Evolutionary conservation across 306 rosid genomes (phyloP).

Genomic region (Carpinus fangiana): DNA sequence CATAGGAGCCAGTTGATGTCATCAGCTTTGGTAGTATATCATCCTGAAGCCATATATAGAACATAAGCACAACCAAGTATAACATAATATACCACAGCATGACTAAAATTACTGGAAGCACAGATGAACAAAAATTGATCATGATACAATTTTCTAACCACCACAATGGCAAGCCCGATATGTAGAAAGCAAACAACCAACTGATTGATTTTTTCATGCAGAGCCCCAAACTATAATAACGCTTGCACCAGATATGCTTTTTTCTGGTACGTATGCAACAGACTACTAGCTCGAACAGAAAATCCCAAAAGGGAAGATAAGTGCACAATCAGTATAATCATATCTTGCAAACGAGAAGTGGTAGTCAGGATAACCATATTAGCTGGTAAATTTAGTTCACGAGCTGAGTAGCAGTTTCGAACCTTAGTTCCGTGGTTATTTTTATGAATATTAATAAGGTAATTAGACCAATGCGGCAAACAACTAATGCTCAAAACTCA

Average conservation of each 20-base stretch:
- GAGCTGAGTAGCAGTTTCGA: neutral
- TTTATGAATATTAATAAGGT: neutral
- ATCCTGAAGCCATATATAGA: slow-evolving; percentile 61
- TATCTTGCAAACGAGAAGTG: neutral
- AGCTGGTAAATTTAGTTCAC: neutral
- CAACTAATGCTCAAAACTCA: neutral
- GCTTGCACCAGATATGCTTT: neutral
- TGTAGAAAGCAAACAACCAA: slow-evolving; percentile 9
- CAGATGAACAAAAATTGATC: neutral
- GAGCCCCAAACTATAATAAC: neutral
- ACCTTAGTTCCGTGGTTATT: neutral
- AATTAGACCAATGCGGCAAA: neutral
- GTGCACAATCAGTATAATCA: neutral
- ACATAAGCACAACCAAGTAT: slow-evolving; percentile 25
- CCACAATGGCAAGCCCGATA: neutral
- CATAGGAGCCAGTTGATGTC: slow-evolving; percentile 96
- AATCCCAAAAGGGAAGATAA: neutral
- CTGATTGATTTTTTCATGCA: neutral
- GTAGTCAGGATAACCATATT: neutral
- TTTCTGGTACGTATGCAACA: neutral
- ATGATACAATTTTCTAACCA: neutral
- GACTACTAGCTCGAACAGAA: neutral
- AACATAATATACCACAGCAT: slow-evolving; percentile 16
- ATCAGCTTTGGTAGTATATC: slow-evolving; percentile 97
- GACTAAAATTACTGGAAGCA: slow-evolving; percentile 20